phyloP scores from a whole-genome alignment of 805 yeast species.

The Schizosaccharomyces pombe region DNA sequence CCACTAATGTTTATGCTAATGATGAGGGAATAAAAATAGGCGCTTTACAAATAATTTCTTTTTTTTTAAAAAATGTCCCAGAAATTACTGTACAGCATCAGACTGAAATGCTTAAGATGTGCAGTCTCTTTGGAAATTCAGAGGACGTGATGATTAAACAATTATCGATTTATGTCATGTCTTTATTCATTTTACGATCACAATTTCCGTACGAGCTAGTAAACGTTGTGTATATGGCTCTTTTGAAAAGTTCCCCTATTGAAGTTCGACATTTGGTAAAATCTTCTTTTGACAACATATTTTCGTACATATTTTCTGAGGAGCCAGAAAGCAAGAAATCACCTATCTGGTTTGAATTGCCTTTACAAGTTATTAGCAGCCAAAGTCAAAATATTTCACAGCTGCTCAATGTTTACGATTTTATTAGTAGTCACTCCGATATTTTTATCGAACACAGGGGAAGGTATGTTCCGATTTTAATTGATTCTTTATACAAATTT shows the following conservation, averaged over 20 bases:
- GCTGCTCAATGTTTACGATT: slow-evolving; percentile 63
- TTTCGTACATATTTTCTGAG: slow-evolving; percentile 25
- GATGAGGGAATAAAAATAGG: slow-evolving; percentile 54
- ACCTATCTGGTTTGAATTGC: slow-evolving; percentile 70
- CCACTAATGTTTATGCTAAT: slow-evolving; percentile 16
- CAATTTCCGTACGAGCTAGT: slow-evolving; percentile 76
- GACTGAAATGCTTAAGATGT: slow-evolving; percentile 73
- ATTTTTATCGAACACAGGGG: slow-evolving; percentile 70
- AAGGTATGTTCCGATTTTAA: slow-evolving; percentile 55
- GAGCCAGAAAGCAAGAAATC: slow-evolving; percentile 16
- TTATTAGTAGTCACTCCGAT: slow-evolving; percentile 65
- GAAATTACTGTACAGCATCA: slow-evolving; percentile 31
- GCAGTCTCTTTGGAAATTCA: slow-evolving; percentile 75
- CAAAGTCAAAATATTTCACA: slow-evolving; percentile 72
- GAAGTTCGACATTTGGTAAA: slow-evolving; percentile 67
- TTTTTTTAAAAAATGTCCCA: slow-evolving; percentile 48
- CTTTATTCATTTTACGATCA: slow-evolving; percentile 63
- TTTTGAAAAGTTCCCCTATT: slow-evolving; percentile 58
- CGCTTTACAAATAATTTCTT: slow-evolving; percentile 56
- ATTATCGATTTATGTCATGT: slow-evolving; percentile 72
- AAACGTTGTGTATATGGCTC: slow-evolving; percentile 74
- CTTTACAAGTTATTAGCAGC: slow-evolving; percentile 73
- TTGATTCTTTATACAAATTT: background rate
- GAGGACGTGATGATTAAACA: slow-evolving; percentile 80
- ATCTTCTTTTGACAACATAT: slow-evolving; percentile 68